phyloP scores from a whole-genome alignment of 2,329 filamentous ascomycete genomes.

The Atkinsonella texensis region DNA sequence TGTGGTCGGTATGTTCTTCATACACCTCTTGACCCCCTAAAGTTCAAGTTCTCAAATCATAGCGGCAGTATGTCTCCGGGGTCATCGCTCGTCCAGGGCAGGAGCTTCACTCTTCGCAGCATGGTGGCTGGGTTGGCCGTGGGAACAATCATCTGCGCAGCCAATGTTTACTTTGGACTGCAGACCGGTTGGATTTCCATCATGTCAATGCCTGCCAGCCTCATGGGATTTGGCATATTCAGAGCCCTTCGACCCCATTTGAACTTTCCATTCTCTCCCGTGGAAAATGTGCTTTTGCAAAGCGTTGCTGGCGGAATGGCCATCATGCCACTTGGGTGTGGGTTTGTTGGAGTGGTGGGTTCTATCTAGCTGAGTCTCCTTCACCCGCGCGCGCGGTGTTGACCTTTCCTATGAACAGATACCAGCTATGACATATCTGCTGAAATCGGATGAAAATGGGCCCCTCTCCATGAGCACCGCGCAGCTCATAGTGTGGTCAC shows the following conservation, averaged over 20 bases:
- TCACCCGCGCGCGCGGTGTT: slow-evolving; percentile 1
- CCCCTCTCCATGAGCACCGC: slow-evolving; percentile 59
- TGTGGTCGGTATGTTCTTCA: no score
- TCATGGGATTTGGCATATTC: slow-evolving; percentile 94
- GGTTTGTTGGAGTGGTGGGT: slow-evolving; percentile 75
- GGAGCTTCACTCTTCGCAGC: slow-evolving; percentile 76
- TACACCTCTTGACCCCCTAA: no score
- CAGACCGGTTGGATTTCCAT: slow-evolving; percentile 66
- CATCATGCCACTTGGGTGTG: slow-evolving; percentile 91
- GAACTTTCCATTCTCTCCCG: slow-evolving; percentile 73
- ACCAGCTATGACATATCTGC: slow-evolving; percentile 78
- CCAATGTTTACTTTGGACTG: slow-evolving; percentile 97
- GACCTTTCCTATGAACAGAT: slow-evolving; percentile 32
- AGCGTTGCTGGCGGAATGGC: slow-evolving; percentile 92
- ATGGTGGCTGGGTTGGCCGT: slow-evolving; percentile 70
- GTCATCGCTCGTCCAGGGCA: slow-evolving; percentile 25
- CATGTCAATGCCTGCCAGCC: slow-evolving; percentile 93
- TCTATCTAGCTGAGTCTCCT: neutral
- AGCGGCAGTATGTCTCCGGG: neutral
- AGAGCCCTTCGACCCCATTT: slow-evolving; percentile 63
- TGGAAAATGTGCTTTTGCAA: slow-evolving; percentile 95
- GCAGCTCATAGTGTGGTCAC: slow-evolving; percentile 78
- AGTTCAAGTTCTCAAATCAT: no score
- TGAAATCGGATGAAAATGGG: slow-evolving; percentile 66
- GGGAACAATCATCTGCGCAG: slow-evolving; percentile 85